phyloP scores from a whole-genome alignment of 2,329 filamentous ascomycete genomes.

The Scytalidium sp. region DNA sequence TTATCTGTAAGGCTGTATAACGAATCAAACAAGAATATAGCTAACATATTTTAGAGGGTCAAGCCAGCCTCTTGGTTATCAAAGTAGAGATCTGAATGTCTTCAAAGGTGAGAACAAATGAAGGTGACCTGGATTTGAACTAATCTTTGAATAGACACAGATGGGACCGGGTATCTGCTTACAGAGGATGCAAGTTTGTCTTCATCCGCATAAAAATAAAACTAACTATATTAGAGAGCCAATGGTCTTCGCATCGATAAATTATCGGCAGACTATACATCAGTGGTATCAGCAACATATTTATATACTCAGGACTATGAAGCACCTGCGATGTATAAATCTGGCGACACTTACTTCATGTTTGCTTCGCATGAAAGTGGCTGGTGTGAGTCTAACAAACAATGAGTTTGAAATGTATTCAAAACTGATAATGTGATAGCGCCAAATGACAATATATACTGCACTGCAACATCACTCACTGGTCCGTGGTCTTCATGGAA shows the following conservation, averaged over 20 bases:
- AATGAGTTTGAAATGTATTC: constrained; percentile 1
- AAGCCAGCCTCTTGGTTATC: constrained; percentile 27
- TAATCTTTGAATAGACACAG: constrained; percentile 47
- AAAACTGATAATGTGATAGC: constrained; percentile 8
- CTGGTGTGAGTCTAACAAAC: constrained; percentile 25
- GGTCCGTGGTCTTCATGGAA: constrained; percentile 62
- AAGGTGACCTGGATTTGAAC: not conserved
- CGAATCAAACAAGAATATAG: not conserved
- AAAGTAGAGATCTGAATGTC: constrained; percentile 28
- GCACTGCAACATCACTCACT: constrained; percentile 51
- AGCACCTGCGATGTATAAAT: constrained; percentile 61
- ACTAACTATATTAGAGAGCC: constrained; percentile 24
- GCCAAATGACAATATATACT: constrained; percentile 63
- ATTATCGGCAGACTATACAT: constrained; percentile 55
- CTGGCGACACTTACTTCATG: constrained; percentile 59
- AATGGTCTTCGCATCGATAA: constrained; percentile 57
- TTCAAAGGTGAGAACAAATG: constrained; percentile 19
- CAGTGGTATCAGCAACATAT: constrained; percentile 45
- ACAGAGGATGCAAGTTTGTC: constrained; percentile 54
- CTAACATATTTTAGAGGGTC: constrained; percentile 18
- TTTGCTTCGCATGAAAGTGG: constrained; percentile 57
- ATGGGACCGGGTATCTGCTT: constrained; percentile 58
- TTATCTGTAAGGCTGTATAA: constrained; percentile 32
- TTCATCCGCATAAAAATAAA: constrained; percentile 37
- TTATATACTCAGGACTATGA: constrained; percentile 53